Conservation (phyloP, 495 filamentous ascomycete genomes). For the Melanomma pulvis-pyrius region DNA sequence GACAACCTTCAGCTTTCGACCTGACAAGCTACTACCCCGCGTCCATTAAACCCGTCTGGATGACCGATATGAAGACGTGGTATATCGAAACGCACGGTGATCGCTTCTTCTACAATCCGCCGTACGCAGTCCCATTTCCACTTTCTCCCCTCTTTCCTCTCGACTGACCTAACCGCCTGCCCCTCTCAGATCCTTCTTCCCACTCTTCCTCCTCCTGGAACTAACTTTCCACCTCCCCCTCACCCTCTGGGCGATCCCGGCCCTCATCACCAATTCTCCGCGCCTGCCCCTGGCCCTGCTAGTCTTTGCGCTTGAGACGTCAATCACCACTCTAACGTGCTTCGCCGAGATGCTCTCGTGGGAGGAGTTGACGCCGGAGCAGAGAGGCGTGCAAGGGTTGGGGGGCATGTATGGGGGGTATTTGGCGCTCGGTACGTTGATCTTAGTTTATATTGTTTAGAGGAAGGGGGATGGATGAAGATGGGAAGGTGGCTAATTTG, state of each 20-base stretch:
- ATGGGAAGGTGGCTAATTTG: not conserved
- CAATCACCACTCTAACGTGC: constrained; percentile 73
- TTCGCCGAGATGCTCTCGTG: constrained; percentile 58
- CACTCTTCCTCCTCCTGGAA: constrained; percentile 69
- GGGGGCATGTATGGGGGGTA: constrained; percentile 72
- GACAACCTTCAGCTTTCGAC: constrained; percentile 59
- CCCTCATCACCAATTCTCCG: constrained; percentile 55
- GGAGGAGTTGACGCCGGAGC: constrained; percentile 38
- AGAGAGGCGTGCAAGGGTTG: constrained; percentile 56
- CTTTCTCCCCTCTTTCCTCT: constrained; percentile 3
- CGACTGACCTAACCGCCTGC: constrained; percentile 2
- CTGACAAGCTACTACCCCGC: constrained; percentile 61
- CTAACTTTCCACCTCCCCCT: constrained; percentile 68
- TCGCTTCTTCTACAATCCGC: constrained; percentile 69
- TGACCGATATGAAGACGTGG: constrained; percentile 56
- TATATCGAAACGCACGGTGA: constrained; percentile 74
- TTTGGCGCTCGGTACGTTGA: constrained; percentile 67
- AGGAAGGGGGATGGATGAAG: not conserved
- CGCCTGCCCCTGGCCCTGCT: constrained; percentile 67
- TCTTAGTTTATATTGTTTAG: not conserved
- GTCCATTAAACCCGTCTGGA: constrained; percentile 54
- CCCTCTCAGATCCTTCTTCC: constrained; percentile 62
- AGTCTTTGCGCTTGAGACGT: constrained; percentile 68
- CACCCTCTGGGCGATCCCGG: constrained; percentile 65
- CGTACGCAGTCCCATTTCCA: constrained; percentile 40